Percentiles rank a stretch among this genome's conserved stretches.
Conservation (phyloP, 441 rosid genomes). For the Populus hybrid region DNA sequence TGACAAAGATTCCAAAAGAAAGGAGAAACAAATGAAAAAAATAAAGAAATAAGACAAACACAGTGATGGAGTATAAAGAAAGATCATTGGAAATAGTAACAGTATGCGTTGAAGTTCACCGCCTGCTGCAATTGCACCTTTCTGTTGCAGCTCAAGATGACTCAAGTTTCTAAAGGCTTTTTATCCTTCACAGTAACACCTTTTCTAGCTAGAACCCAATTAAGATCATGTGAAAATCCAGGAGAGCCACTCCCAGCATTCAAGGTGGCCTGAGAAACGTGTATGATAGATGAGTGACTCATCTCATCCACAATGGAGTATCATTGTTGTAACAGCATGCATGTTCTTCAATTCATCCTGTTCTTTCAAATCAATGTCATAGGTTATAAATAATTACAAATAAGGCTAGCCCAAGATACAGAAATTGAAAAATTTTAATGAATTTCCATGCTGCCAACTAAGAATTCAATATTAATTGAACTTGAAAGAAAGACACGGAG, state of each 20-base stretch:
- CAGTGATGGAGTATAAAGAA: not conserved
- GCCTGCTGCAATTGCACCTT: constrained; percentile 30
- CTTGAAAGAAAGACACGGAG: no score
- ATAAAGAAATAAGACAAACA: not conserved
- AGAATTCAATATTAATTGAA: no score
- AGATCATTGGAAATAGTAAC: not conserved
- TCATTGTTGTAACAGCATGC: no score
- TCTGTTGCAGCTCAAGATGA: constrained; percentile 30
- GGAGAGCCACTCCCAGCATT: constrained; percentile 19
- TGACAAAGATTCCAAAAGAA: constrained; percentile 25
- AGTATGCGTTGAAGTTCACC: constrained; percentile 19
- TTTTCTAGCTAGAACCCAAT: constrained; percentile 40
- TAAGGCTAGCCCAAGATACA: no score
- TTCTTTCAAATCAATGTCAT: no score
- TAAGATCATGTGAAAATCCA: constrained; percentile 31
- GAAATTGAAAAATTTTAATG: no score
- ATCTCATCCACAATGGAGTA: no score
- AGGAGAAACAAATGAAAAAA: not conserved
- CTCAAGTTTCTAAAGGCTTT: constrained; percentile 36
- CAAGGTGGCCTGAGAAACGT: not conserved
- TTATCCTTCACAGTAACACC: constrained; percentile 35
- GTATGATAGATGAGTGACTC: not conserved
- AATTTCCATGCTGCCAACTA: no score
- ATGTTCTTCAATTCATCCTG: no score
- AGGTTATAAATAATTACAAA: no score